Conservation (phyloP, 306 rosid genomes). For the Glycine latifolia region DNA sequence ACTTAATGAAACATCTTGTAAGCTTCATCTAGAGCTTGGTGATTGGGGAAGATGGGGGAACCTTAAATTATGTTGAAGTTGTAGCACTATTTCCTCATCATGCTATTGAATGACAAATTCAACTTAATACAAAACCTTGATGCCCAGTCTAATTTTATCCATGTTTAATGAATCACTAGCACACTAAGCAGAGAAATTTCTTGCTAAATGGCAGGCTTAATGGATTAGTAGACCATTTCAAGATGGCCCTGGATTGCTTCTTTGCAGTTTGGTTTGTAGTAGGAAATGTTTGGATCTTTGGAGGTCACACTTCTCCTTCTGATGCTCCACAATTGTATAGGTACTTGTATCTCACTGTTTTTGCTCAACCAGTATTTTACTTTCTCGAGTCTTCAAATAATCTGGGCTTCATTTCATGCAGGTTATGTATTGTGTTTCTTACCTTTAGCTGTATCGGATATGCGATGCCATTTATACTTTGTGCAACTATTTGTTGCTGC, state of each 20-base stretch:
- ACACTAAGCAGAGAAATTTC: constrained; percentile 25
- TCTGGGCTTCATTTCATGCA: constrained; percentile 44
- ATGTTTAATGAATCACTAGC: constrained; percentile 12
- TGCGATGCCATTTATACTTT: constrained; percentile 85
- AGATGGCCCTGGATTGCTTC: constrained; percentile 82
- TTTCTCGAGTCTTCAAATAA: constrained; percentile 38
- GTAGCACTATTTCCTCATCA: neutral
- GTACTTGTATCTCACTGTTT: constrained; percentile 47
- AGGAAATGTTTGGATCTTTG: constrained; percentile 86
- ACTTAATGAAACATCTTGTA: constrained; percentile 42
- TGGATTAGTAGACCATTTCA: constrained; percentile 77
- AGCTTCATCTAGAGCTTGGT: neutral
- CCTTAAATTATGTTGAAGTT: neutral
- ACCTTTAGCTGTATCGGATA: constrained; percentile 87
- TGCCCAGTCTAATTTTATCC: constrained; percentile 11
- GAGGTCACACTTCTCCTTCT: constrained; percentile 74
- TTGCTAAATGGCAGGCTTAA: constrained; percentile 60
- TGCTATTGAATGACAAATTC: constrained; percentile 8
- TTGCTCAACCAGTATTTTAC: neutral
- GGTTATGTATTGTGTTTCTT: constrained; percentile 88
- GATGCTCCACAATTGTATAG: constrained; percentile 84
- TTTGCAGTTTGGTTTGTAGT: constrained; percentile 91
- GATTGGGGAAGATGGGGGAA: neutral
- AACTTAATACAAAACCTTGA: constrained; percentile 7
- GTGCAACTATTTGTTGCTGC: constrained; percentile 87